Evolutionary conservation across 345 rosid genomes (phyloP).

Genomic region (Boechera retrofracta): DNA sequence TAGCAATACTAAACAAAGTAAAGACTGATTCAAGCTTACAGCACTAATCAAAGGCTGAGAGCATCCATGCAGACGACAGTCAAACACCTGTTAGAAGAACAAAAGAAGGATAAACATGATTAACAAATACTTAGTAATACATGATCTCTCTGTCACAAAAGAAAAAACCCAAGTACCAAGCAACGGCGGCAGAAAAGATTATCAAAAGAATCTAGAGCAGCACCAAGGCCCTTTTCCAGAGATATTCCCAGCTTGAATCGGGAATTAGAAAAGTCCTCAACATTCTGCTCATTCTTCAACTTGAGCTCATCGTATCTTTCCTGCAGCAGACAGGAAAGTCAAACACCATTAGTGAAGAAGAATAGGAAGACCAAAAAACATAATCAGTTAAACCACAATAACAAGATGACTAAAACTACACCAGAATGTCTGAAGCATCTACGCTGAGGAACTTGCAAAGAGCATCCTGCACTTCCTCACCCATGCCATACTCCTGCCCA

Average conservation of each 20-base stretch:
- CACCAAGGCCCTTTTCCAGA: conserved; percentile 79
- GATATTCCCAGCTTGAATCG: conserved; percentile 61
- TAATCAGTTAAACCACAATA: conserved; percentile 12
- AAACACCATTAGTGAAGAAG: conserved; percentile 34
- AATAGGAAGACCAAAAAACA: conserved; percentile 30
- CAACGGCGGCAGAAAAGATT: conserved; percentile 99
- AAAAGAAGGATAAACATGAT: conserved; percentile 27
- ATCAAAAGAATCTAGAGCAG: conserved; percentile 98
- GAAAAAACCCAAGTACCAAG: conserved; percentile 59
- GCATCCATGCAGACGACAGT: conserved; percentile 98
- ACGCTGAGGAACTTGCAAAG: conserved; percentile 76
- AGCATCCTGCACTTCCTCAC: conserved; percentile 65
- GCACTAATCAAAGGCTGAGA: conserved; percentile 83
- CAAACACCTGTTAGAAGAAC: conserved; percentile 76
- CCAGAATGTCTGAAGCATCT: conserved; percentile 72
- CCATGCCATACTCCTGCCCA: conserved; percentile 75
- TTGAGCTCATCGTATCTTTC: conserved; percentile 68
- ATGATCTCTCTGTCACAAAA: conserved; percentile 30
- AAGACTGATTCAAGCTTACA: conserved; percentile 58
- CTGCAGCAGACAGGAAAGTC: conserved; percentile 53
- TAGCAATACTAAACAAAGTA: conserved; percentile 17
- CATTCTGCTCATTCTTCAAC: conserved; percentile 58
- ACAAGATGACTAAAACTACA: conserved; percentile 42
- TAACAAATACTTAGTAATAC: conserved; percentile 11
- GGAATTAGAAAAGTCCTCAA: conserved; percentile 53